Base-by-base conservation (phyloP, 169 alveolate species). In the Theileria annulata region DNA sequence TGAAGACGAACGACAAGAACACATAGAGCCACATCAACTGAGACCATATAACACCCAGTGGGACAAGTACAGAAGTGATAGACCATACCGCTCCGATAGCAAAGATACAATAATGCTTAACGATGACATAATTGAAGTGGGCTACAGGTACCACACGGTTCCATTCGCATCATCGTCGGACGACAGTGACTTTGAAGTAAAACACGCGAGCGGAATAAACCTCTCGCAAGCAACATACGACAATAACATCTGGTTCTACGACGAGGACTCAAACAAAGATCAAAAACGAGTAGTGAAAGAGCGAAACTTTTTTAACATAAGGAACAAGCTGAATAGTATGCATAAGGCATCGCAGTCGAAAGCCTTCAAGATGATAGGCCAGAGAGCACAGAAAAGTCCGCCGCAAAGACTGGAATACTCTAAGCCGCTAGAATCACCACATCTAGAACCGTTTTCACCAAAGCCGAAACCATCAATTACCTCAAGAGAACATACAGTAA, bases 291-390 rank as follows among this genome's bases (percentile, higher is more conserved):
- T 78, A 8, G 33, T n/a, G 28, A 49, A 74, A 8, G 88, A 82
- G 12, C 64, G 88, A 0, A 74, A 81, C 48, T 70, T 74, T 56
- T 82, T 82, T 56, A 82, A 59, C 58, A 48, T 82, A 0, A 71
- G 85, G 25, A 66, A 48, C 64, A 82, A 72, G 51, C 56, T 82
- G 5, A 75, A 84, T 0, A 60, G 21, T 33, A 33, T 33, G 33
- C 69, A 60, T 9, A 60, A 60, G 37, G 27, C 47, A 33, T n/a
- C 69, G 8, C 69, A 60, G 35, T 60, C 69, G 35, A 60, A 60
- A 33, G 27, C 47, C n/a, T n/a, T 60, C 9, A 60, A 60, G 10
- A 3, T 60, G 15, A 60, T n/a, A 9, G 69, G 69, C 10, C 30
- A 9, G 37, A 60, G 21, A 9, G 69, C 35, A 4, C 69, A 60